Percentiles rank a stretch among this genome's conserved stretches.
Conservation (phyloP, 768 basidiomycete species). For the Tricholoma terreum region DNA sequence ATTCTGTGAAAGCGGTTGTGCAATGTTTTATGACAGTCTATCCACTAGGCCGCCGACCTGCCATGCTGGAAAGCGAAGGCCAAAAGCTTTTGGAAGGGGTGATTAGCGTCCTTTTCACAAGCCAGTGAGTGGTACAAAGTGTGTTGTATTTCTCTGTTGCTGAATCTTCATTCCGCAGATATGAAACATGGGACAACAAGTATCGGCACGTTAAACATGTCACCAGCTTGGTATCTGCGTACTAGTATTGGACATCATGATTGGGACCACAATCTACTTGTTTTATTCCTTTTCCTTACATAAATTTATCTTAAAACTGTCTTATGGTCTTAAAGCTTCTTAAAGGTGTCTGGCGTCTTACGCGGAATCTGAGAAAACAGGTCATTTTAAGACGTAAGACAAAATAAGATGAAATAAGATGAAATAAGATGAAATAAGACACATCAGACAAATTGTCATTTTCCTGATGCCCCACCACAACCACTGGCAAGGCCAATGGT, state of each 20-base stretch:
- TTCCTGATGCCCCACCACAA: too few relatives aligned
- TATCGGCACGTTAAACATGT: neutral
- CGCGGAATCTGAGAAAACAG: too few relatives aligned
- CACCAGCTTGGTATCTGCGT: neutral
- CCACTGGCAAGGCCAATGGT: too few relatives aligned
- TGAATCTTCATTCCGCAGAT: neutral
- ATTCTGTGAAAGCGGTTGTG: conserved; percentile 71
- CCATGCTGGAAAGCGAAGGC: conserved; percentile 80
- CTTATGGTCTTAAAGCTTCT: neutral
- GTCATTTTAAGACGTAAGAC: too few relatives aligned
- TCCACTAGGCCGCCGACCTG: conserved; percentile 73
- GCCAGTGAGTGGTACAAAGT: conserved; percentile 55
- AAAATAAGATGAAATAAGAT: too few relatives aligned
- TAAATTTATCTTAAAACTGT: neutral
- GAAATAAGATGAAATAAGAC: too few relatives aligned
- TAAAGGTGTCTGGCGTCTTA: too few relatives aligned
- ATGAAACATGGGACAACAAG: too few relatives aligned
- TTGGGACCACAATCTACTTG: neutral
- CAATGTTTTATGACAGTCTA: conserved; percentile 82
- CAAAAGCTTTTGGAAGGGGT: conserved; percentile 76
- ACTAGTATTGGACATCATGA: neutral
- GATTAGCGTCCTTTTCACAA: conserved; percentile 71
- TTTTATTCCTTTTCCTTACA: neutral
- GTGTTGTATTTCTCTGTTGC: too few relatives aligned
- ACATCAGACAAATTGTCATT: too few relatives aligned